Evolutionary conservation across 2,329 filamentous ascomycete species (phyloP), one percentile per base, ranked within the genome.

Genomic region (Cercospora sesami): DNA sequence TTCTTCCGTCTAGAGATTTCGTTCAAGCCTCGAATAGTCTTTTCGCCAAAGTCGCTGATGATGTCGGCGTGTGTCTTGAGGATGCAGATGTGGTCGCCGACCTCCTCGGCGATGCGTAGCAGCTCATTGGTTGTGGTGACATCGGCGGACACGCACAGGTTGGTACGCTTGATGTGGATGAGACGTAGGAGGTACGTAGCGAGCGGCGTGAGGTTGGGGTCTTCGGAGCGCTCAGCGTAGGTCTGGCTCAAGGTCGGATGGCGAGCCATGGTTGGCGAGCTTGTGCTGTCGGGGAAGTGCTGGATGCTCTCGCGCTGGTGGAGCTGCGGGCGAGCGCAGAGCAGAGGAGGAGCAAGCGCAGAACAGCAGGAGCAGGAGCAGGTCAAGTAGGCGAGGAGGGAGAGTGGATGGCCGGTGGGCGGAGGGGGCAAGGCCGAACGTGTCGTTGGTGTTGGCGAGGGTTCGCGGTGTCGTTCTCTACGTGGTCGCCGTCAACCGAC

Each of bases 51-150:
- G 77, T 89, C 87, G 69, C 84, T 82, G 72, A 89, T 84, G 63
- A 87, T 87, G 77, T 89, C 87, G 65, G 85, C 86, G 74, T 88
- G 86, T 4, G 87, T 86, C 77, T 88, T 87, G 65, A 89, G 80
- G 30, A 89, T 77, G 71, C 85, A 87, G 66, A 89, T 88, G 69
- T 85, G 83, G 71, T 88, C 86, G 68, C 87, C 87, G 16, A 88
- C 81, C 39, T 87, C 83, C 69, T 86, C 83, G 31, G 86, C 86
- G 9, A 89, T 79, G 53, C 81, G 80, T 18, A 89, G 76, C 18
- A 89, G 81, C 71, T 86, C 81, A 62, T 83, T 81, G 10, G 86
- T 86, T 59, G 82, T 87, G 60, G 83, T 84, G 68, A 89, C 84
- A 71, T 86, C 85, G 66, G 86, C 85, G 23, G 86, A 87, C 14